phyloP scores from a whole-genome alignment of 1,284 basidiomycete genomes.

The Cutaneotrichosporon sp. region DNA sequence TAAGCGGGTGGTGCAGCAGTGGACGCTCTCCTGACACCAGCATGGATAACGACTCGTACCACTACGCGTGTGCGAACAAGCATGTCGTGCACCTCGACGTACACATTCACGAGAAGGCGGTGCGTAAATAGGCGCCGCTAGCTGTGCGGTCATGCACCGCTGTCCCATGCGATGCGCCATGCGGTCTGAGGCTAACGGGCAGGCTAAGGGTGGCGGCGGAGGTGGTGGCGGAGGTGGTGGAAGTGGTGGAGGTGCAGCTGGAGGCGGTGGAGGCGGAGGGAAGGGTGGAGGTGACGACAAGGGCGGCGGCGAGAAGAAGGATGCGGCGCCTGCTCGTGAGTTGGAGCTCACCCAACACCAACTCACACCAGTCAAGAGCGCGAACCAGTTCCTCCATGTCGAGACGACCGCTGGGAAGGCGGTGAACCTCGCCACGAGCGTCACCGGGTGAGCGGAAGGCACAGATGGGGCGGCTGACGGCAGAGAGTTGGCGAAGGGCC shows the following conservation, averaged over 20 bases:
- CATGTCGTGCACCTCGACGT: conserved; percentile 44
- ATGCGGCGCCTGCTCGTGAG: neutral
- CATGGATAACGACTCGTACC: conserved; percentile 47
- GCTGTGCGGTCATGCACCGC: neutral
- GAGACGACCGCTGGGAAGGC: conserved; percentile 3
- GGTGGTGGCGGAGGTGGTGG: conserved; percentile 7
- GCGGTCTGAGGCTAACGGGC: conserved; percentile 6
- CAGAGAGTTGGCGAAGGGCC: conserved; percentile 41
- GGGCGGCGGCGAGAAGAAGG: neutral
- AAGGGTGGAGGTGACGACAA: conserved; percentile 8
- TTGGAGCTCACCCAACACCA: neutral
- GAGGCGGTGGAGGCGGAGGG: conserved; percentile 1
- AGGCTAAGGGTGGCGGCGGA: neutral
- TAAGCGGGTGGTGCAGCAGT: conserved; percentile 25
- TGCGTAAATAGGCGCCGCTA: conserved; percentile 21
- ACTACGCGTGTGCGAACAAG: conserved; percentile 49
- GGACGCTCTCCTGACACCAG: conserved; percentile 21
- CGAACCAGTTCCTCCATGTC: neutral
- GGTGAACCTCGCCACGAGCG: neutral
- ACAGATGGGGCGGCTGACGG: neutral
- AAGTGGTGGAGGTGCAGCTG: neutral
- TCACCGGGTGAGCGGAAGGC: conserved; percentile 29
- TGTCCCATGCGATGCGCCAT: too few relatives aligned
- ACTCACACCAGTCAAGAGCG: conserved; percentile 1
- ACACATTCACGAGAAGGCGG: conserved; percentile 40